Evolutionary conservation across 163 green algal genomes (phyloP), one percentile per base, ranked within the genome.

Genomic region (Volvox carteri): DNA sequence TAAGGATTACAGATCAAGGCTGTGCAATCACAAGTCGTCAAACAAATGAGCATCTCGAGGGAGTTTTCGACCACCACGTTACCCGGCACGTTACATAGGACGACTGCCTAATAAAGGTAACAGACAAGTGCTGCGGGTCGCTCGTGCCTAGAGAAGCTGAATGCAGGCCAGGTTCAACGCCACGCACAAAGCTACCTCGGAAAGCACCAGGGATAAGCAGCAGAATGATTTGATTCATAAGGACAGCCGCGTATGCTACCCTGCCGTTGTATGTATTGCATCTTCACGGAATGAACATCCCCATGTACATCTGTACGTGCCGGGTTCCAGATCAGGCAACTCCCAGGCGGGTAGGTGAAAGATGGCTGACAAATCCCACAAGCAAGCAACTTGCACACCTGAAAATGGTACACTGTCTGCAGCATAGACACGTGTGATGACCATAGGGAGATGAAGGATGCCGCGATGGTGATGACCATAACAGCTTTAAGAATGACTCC

Each of bases 351-450:
- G 16, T 25, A 25, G 12, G 50, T 25, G 16, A 58, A 25, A 58
- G 50, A 16, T 16, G 50, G 16, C 16, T 58, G 16, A 12, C 16
- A 58, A 12, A 58, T 16, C 50, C 12, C 12, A 12, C 16, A 58
- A 58, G 12, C 50, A 58, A 65, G 5, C 2, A 28, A 19, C 25
- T 65, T 65, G 5, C 54, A 30, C 50, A 85, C 76, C 76, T 85
- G 72, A n/a, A 86, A 76, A 44, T 86, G 78, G 58, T 77, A 86
- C 21, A 18, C 78, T 23, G 37, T 77, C 25, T 86, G 78, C 39
- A 86, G 58, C 41, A 86, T 58, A 2, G 58, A 75, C 54, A 42
- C 46, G 7, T 56, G 78, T 11, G 58, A 35, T 1, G 58, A 46
- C 2, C 75, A 65, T 5, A 44, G 8, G 0, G 39, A 62, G 9